phyloP scores from a whole-genome alignment of 352 stramenopile species.

The Phytophthora fragariaefolia region DNA sequence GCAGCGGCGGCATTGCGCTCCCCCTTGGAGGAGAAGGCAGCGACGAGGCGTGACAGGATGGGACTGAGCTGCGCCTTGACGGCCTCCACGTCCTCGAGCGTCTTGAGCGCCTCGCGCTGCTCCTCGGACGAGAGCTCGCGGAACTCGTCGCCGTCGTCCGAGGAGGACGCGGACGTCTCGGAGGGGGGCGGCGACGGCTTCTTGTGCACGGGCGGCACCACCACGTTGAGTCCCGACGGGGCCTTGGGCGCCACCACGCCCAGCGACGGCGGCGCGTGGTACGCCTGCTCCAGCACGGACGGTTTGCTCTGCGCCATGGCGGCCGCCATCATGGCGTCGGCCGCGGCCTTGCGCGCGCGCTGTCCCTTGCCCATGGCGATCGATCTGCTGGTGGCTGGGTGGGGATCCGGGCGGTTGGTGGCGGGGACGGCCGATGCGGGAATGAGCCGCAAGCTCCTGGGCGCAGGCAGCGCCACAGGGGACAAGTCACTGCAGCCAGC shows the following conservation, averaged over 20 bases:
- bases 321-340: conserved; percentile 50
- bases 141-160: conserved; percentile 42
- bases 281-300: conserved; percentile 44
- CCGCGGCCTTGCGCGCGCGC: conserved; percentile 61
- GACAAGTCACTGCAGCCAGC: conserved; percentile 24
- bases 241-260: conserved; percentile 27
- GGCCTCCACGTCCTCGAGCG: conserved; percentile 38
- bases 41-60: conserved; percentile 56
- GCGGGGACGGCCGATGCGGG: conserved; percentile 18
- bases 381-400: conserved; percentile 13
- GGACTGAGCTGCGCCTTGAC: conserved; percentile 44
- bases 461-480: not conserved
- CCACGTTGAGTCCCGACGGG: conserved; percentile 10
- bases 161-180: conserved; percentile 45
- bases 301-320: conserved; percentile 41
- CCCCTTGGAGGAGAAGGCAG: conserved; percentile 30
- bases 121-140: conserved; percentile 51
- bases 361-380: conserved; percentile 75
- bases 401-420: conserved; percentile 16
- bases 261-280: conserved; percentile 26
- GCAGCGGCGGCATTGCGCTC: conserved; percentile 56
- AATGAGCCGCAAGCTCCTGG: conserved; percentile 38
- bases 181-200: conserved; percentile 35
- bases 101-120: conserved; percentile 48
- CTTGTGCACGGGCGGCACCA: conserved; percentile 28